These are phyloP conservation scores for Cotoneaster glaucophyllus DNA, from an alignment of 306 rosid genomes.

Conservation along the genomic window DNA sequence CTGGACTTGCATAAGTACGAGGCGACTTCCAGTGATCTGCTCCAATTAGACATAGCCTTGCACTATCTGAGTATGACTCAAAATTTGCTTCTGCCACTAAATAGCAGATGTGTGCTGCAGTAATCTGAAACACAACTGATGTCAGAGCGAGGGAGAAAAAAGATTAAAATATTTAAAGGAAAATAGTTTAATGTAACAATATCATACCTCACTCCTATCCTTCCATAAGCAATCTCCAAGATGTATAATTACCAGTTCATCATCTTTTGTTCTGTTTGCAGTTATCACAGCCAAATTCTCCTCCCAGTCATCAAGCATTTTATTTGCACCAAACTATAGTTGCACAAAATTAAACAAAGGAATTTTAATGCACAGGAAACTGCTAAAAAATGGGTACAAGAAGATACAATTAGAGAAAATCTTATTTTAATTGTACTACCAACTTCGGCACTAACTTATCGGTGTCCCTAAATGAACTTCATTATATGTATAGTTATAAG, in stretches of 20 bases:
- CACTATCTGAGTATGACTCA: constrained; percentile 71
- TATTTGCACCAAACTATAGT: constrained; percentile 50
- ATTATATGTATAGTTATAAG: too few relatives aligned
- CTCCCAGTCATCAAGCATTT: constrained; percentile 91
- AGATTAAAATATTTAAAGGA: neutral
- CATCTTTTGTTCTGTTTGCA: constrained; percentile 92
- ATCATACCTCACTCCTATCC: constrained; percentile 77
- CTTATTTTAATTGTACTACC: too few relatives aligned
- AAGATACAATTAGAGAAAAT: too few relatives aligned
- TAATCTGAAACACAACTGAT: constrained; percentile 46
- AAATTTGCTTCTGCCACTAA: constrained; percentile 90
- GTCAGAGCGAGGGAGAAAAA: constrained; percentile 22
- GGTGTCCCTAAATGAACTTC: too few relatives aligned
- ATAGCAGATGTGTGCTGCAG: constrained; percentile 96
- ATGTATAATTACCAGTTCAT: constrained; percentile 78
- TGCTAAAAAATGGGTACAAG: neutral
- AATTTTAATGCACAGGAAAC: constrained; percentile 13
- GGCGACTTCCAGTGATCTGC: constrained; percentile 94
- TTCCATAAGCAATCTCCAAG: constrained; percentile 94
- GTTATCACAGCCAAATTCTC: constrained; percentile 85
- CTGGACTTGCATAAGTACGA: constrained; percentile 87
- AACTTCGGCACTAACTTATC: too few relatives aligned
- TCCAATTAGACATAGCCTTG: constrained; percentile 88
- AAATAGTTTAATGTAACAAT: constrained; percentile 2
- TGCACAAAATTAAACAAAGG: constrained; percentile 6